phyloP scores from a whole-genome alignment of 345 rosid genomes.

The Nephelium lappaceum region DNA sequence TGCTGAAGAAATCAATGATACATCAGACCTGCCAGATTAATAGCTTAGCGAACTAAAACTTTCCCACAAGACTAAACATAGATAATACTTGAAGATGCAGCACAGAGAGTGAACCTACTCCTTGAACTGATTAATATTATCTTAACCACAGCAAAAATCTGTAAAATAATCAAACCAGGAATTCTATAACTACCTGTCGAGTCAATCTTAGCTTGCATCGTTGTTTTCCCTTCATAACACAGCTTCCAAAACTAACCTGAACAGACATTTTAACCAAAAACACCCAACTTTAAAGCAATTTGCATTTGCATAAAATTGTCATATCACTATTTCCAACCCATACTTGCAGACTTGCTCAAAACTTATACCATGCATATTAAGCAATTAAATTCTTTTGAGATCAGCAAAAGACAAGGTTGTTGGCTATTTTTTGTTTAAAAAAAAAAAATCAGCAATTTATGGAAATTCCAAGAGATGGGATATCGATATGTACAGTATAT shows the following conservation, averaged over 20 bases:
- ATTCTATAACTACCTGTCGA: constrained; percentile 24
- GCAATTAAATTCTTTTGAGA: not conserved
- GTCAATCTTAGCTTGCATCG: constrained; percentile 21
- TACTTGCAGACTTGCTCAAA: not conserved
- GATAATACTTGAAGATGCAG: constrained; percentile 16
- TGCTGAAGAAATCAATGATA: constrained; percentile 22
- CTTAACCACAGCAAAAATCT: constrained; percentile 2
- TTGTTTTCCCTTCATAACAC: constrained; percentile 23
- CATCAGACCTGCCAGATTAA: constrained; percentile 35
- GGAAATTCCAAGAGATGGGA: not conserved
- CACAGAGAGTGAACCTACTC: constrained; percentile 28
- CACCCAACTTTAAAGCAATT: constrained; percentile 20
- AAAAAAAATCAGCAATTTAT: not conserved
- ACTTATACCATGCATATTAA: not conserved
- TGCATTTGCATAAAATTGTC: constrained; percentile 14
- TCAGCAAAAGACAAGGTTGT: not conserved
- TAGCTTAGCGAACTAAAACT: constrained; percentile 20
- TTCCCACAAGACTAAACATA: constrained; percentile 11
- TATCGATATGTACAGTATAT: not conserved
- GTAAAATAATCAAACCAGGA: constrained; percentile 14
- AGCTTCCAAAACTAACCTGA: constrained; percentile 34
- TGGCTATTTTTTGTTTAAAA: not conserved
- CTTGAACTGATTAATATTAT: constrained; percentile 15
- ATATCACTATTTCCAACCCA: not conserved
- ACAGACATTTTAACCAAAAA: constrained; percentile 27